A percentile compares a stretch with the other conserved stretches of the same genome.
Conservation (phyloP, 2,329 filamentous ascomycete species). For the Exophiala aquamarina region DNA sequence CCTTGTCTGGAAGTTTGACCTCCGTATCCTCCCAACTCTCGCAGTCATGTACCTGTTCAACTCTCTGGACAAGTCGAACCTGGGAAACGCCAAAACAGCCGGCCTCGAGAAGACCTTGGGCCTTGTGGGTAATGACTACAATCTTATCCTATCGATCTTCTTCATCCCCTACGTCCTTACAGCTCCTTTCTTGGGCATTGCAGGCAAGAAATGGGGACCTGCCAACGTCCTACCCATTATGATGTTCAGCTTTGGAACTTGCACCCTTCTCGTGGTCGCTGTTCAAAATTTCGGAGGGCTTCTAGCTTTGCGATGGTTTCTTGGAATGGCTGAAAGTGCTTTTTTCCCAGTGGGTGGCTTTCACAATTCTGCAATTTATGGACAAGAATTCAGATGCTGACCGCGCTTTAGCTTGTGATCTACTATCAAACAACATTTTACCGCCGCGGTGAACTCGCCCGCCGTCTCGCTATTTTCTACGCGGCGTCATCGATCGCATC, state of each 20-base stretch:
- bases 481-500: slow-evolving; percentile 73
- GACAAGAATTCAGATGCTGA: no score
- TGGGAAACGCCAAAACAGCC: slow-evolving; percentile 54
- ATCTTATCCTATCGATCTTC: slow-evolving; percentile 69
- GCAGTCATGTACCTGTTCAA: slow-evolving; percentile 62
- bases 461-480: slow-evolving; percentile 72
- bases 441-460: slow-evolving; percentile 67
- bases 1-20: slow-evolving; percentile 57
- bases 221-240: slow-evolving; percentile 63
- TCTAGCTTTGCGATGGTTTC: slow-evolving; percentile 67
- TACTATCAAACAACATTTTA: slow-evolving; percentile 61
- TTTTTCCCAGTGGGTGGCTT: slow-evolving; percentile 63
- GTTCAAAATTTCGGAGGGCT: slow-evolving; percentile 57
- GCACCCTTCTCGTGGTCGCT: slow-evolving; percentile 57
- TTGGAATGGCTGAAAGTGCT: slow-evolving; percentile 66
- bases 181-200: slow-evolving; percentile 63
- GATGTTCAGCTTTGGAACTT: slow-evolving; percentile 67
- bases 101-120: slow-evolving; percentile 52
- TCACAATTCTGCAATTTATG: no score
- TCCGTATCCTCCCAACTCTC: slow-evolving; percentile 57
- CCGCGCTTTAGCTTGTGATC: neutral
- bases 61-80: slow-evolving; percentile 51
- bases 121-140: slow-evolving; percentile 66
- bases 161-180: slow-evolving; percentile 73
- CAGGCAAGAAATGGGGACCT: slow-evolving; percentile 68